Percentiles rank a stretch among this genome's conserved stretches.
These are phyloP conservation scores for Ustilago bromivora DNA, from an alignment of 1,284 basidiomycete species.

Conservation along the genomic window DNA sequence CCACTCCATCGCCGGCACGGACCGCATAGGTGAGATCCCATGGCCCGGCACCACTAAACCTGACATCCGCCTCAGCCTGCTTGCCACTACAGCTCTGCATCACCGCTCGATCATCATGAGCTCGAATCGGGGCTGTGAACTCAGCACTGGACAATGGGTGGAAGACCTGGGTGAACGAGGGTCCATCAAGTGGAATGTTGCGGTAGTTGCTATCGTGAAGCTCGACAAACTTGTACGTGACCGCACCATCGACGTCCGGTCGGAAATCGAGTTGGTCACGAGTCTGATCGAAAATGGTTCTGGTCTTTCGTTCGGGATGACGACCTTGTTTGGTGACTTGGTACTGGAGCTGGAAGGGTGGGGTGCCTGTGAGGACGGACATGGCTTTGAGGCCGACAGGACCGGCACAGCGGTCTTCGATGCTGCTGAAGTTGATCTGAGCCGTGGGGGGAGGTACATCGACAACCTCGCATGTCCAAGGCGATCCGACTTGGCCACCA, in stretches of 20 bases:
- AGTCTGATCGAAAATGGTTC: conserved; percentile 76
- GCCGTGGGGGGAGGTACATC: conserved; percentile 78
- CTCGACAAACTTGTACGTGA: conserved; percentile 83
- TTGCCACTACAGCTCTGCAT: conserved; percentile 67
- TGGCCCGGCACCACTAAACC: conserved; percentile 62
- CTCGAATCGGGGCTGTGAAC: conserved; percentile 55
- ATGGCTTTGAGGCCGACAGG: conserved; percentile 91
- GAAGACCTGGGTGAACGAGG: conserved; percentile 63
- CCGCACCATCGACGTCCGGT: conserved; percentile 88
- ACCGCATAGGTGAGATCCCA: conserved; percentile 65
- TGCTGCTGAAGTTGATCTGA: conserved; percentile 87
- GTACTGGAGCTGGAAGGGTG: conserved; percentile 88
- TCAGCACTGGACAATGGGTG: conserved; percentile 66
- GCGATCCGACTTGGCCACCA: conserved; percentile 67
- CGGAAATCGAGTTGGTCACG: conserved; percentile 87
- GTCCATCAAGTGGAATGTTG: conserved; percentile 71
- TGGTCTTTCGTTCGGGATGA: conserved; percentile 70
- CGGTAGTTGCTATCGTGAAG: conserved; percentile 88
- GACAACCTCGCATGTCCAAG: conserved; percentile 64
- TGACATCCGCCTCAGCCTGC: conserved; percentile 58
- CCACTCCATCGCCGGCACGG: conserved; percentile 39
- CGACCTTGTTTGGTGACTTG: conserved; percentile 76
- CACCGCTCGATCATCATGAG: conserved; percentile 47
- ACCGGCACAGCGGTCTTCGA: conserved; percentile 86
- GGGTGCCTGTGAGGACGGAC: conserved; percentile 86